Percentiles rank a stretch among this genome's conserved stretches.
Conservation (phyloP, 2,329 filamentous ascomycete genomes). For the Ascochyta viciae-villosae region DNA sequence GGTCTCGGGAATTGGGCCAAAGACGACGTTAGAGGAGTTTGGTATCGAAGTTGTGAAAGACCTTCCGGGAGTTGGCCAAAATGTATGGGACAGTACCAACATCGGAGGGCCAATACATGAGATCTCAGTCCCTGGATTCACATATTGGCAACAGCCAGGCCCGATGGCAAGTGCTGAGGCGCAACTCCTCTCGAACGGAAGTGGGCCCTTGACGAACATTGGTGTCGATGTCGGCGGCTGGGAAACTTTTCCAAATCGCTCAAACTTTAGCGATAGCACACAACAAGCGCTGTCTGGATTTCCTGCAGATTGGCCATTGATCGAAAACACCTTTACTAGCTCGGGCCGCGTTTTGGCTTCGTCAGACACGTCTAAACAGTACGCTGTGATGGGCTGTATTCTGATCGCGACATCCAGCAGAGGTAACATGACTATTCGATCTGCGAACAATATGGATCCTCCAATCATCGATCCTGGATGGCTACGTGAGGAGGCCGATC, state of each 20-base stretch:
- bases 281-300: neutral
- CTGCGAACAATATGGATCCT: conserved; percentile 27
- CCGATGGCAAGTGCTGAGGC: neutral
- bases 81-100: conserved; percentile 15
- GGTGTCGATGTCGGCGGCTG: neutral
- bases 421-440: conserved; percentile 43
- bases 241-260: neutral
- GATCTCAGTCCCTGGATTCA: neutral
- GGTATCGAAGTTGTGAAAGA: conserved; percentile 29
- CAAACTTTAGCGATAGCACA: neutral
- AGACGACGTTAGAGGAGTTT: conserved; percentile 16
- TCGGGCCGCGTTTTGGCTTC: neutral
- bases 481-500: conserved; percentile 39
- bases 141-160: neutral
- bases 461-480: conserved; percentile 46
- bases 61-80: conserved; percentile 33
- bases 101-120: neutral
- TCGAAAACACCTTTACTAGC: neutral
- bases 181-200: neutral
- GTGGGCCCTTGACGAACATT: conserved; percentile 2
- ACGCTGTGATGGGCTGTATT: conserved; percentile 36
- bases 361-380: conserved; percentile 18
- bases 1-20: conserved; percentile 47
- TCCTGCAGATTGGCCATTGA: conserved; percentile 3
- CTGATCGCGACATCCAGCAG: conserved; percentile 42